Percentiles rank a stretch among this genome's conserved stretches.
Evolutionary conservation across 2,329 filamentous ascomycete species (phyloP).

Genomic region (Diatrype stigma): DNA sequence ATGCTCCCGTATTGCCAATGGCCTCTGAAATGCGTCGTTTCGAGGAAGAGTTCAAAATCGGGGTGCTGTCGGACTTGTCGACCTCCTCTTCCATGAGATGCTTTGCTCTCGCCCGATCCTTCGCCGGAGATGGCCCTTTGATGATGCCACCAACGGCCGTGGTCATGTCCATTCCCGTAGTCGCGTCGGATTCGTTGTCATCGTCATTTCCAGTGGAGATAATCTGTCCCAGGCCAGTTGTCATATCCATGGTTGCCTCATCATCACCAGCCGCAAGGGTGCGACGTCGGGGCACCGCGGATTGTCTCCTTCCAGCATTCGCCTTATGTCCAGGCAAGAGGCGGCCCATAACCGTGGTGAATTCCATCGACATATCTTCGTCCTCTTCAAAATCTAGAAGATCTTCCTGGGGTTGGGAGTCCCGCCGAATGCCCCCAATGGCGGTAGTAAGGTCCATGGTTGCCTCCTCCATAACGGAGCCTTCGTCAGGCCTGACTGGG

Average conservation of each 20-base stretch:
- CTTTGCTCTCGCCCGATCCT: slow-evolving; percentile 46
- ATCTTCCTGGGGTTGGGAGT: slow-evolving; percentile 25
- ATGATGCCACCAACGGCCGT: slow-evolving; percentile 61
- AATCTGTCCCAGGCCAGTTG: slow-evolving; percentile 53
- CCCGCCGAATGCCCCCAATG: slow-evolving; percentile 63
- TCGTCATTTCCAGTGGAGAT: slow-evolving; percentile 34
- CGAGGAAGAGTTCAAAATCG: slow-evolving; percentile 36
- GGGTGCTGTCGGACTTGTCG: slow-evolving; percentile 42
- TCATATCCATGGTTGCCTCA: slow-evolving; percentile 63
- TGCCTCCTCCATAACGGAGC: slow-evolving; percentile 51
- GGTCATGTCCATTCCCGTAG: slow-evolving; percentile 66
- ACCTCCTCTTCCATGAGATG: slow-evolving; percentile 57
- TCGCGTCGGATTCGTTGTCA: slow-evolving; percentile 33
- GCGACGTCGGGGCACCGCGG: slow-evolving; percentile 19
- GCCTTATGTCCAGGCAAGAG: slow-evolving; percentile 36
- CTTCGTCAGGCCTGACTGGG: slow-evolving; percentile 26
- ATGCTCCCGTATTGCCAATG: slow-evolving; percentile 35
- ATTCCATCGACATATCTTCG: slow-evolving; percentile 76
- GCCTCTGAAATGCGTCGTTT: slow-evolving; percentile 25
- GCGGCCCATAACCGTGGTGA: slow-evolving; percentile 62
- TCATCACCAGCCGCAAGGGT: slow-evolving; percentile 33
- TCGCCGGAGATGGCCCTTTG: slow-evolving; percentile 32
- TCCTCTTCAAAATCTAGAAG: slow-evolving; percentile 41
- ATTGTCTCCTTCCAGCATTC: slow-evolving; percentile 23
- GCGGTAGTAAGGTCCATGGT: slow-evolving; percentile 85